Evolutionary conservation across 2,329 filamentous ascomycete species (phyloP), one percentile per base, ranked within the genome.

Genomic region (Aschersonia sp.): DNA sequence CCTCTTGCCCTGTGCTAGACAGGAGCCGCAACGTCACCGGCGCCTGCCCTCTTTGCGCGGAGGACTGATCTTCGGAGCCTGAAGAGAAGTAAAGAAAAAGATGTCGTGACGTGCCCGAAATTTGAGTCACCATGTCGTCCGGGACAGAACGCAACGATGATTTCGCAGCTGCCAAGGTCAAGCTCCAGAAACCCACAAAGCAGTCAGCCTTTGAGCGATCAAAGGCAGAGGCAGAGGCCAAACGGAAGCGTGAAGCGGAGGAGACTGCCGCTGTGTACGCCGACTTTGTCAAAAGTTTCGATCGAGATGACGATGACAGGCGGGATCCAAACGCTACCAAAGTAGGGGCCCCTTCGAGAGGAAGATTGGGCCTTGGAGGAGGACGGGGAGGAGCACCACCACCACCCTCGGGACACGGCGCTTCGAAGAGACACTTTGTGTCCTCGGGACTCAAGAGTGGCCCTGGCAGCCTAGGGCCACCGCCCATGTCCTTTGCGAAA

Each of bases 151-250:
- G 71, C 46, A 67, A 8, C 42, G 10, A 30, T 5, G 42, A 29
- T 30, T 89, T 90, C 58, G 82, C 85, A 11, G 78, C 87, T 57
- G 73, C 86, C 50, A 77, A 83, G 48, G 76, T 81, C 46, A 94
- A 94, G 65, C 79, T 92, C 45, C 78, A 83, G 48, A 86, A 86
- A 45, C 80, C 86, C 0, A 75, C 81, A 51, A 92, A 89, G 65
- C 86, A 92, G 60, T 94, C 87, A 22, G 74, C 84, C 30, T 95
- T 94, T 62, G 89, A 95, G 67, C 82, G 83, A 56, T 85, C 94
- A 62, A 87, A 85, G 63, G 86, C 86, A 50, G 87, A 94, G 62
- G 86, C 85, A 48, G 87, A 94, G 69, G 87, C 87, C 30, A 95
- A 95, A 67, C 81, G 85, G 50, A 75, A 78, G 55, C 77, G 87